Base-by-base conservation (phyloP, 495 filamentous ascomycete genomes). In the Aspergillus egyptiacus region DNA sequence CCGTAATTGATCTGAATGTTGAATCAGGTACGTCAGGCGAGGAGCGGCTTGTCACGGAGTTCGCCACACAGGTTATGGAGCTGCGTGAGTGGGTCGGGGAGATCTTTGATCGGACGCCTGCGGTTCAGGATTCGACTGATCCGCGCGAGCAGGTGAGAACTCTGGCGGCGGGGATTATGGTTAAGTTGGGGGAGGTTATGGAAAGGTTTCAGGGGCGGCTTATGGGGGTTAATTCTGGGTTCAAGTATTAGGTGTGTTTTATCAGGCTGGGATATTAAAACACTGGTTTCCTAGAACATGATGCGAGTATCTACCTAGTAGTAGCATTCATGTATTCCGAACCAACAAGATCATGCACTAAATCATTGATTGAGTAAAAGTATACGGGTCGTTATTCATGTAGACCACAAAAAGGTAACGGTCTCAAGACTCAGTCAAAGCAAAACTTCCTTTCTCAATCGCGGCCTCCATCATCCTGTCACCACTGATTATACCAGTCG, bases 401-500 rank as follows among this genome's bases (percentile, higher is more conserved):
- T 34, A 18, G 18, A 5, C 10, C 6, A 7, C 3, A 6, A 34
- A 3, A 15, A 13, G 32, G 32, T 8, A 37, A 23, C n/a, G n/a
- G 17, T 6, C 15, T 44, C 28, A 44, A 28, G 41, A 46, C 20
- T 50, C 57, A 62, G 40, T 63, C 59, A 22, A 50, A 39, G 61
- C 81, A 66, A 93, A 88, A 13, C 72, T 73, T 36, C 69, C 70
- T 57, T 78, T 84, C 72, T 91, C 89, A 53, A 94, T 82, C 48
- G 88, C 91, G 24, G 81, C 83, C 40, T 88, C 86, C 79, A 97
- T 91, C 71, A 96, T 89, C 61, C 79, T 79, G 58, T 89, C 84
- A 35, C 93, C 94, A 70, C 81, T 95, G 51, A 97, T 83, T 30
- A 99, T 82, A 34, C 84, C 84, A 7, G 93, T 99, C 20, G 93